Evolutionary conservation across 352 stramenopile species (phyloP).

Genomic region (Aphanomyces stellatus): DNA sequence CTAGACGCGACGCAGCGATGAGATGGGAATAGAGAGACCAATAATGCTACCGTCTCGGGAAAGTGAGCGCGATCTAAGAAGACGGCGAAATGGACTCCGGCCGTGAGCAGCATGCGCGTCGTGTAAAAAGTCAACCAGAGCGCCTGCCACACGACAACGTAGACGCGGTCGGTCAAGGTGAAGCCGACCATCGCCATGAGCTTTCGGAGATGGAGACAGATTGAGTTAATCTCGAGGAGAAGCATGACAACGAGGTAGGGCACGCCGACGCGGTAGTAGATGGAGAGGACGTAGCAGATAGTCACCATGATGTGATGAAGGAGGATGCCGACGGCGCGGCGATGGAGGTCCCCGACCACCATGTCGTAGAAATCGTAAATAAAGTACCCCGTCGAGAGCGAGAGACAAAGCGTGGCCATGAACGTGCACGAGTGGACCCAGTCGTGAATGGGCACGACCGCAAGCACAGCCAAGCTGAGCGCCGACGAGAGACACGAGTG

Average conservation of each 20-base stretch:
- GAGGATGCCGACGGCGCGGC: constrained; percentile 6
- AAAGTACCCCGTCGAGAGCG: constrained; percentile 16
- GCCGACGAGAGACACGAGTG: neutral
- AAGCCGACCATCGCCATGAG: constrained; percentile 14
- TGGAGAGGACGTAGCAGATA: neutral
- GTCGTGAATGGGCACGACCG: neutral
- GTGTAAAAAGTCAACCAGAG: constrained; percentile 11
- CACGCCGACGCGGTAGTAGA: neutral
- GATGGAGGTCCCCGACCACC: neutral
- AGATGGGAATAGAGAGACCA: neutral
- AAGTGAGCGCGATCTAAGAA: constrained; percentile 6
- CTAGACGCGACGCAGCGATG: neutral
- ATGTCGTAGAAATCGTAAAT: constrained; percentile 20
- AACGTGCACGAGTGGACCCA: neutral
- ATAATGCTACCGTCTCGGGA: neutral
- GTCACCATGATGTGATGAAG: constrained; percentile 18
- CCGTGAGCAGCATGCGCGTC: neutral
- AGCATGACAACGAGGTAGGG: constrained; percentile 16
- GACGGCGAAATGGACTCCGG: constrained; percentile 8
- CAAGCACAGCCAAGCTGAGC: constrained; percentile 1
- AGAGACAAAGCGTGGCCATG: neutral
- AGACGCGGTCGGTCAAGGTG: neutral
- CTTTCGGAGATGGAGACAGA: constrained; percentile 9
- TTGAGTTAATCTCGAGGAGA: constrained; percentile 16
- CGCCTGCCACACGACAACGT: constrained; percentile 4